Evolutionary conservation across 106 monocot species (phyloP), one percentile per base, ranked within the genome.

Genomic region (Iris macrosiphon): DNA sequence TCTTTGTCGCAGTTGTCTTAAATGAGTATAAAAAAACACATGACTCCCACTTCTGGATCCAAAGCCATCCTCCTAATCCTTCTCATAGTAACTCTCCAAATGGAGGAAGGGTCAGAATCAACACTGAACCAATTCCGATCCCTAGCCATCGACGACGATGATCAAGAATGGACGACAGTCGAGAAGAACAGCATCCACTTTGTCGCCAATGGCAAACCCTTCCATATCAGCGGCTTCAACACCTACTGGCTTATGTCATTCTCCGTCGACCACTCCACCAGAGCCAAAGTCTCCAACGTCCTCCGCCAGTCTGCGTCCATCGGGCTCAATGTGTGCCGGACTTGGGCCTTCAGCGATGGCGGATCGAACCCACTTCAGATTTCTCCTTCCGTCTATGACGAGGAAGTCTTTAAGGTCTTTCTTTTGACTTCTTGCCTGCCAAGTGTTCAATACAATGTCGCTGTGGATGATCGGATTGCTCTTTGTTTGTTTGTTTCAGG

Each of bases 201-300:
- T 14, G 23, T 57, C 49, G 35, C 67, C 14, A 64, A 67, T 3
- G 71, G 44, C 31, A 35, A 38, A 16, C 78, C 81, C 2, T 88
- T 89, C 57, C 71, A 70, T 27, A 54, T 84, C 24, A 68, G 74
- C 23, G 94, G 88, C n/a, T 94, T 94, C 81, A 94, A 85, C 47
- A 88, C 88, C 8, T 94, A 94, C 49, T 94, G 88, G 94, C 37
- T 94, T 22, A 94, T 94, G 94, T 48, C 71, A 18, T 79, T 94
- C 40, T 75, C 84, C 0, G 73, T 56, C 4, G 84, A 89, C 46
- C 45, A 32, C 7, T 67, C 61, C 23, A 84, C 75, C 13, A 74
- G 76, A 35, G 53, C 49, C 3, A 81, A 79, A 60, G 78, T 94
- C 53, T 62, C 45, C 28, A 75, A 81, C 12, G 78, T 82, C 20